Evolutionary conservation across 306 rosid genomes (phyloP).

Genomic region (Gynostemma pentaphyllum): DNA sequence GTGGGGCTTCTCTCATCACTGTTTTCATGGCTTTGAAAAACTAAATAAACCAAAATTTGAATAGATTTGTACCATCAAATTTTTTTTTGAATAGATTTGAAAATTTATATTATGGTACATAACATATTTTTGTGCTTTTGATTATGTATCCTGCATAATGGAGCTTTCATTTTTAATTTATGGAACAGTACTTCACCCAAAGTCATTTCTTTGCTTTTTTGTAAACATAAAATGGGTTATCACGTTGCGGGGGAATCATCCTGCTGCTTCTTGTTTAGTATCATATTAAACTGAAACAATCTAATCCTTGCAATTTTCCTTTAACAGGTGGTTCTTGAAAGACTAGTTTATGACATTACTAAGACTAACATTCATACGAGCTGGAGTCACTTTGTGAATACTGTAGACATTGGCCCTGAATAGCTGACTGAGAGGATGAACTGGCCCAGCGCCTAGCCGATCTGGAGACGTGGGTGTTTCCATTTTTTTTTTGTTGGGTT

Average conservation of each 20-base stretch:
- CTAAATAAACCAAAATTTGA: too few species aligned
- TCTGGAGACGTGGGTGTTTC: too few species aligned
- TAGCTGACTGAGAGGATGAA: neutral
- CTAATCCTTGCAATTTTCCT: neutral
- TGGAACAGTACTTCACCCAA: neutral
- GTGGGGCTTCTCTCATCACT: too few species aligned
- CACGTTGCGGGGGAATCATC: neutral
- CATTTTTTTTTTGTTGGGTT: too few species aligned
- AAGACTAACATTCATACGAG: neutral
- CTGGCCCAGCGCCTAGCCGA: neutral
- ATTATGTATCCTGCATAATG: neutral
- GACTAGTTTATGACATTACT: neutral
- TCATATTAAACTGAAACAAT: neutral
- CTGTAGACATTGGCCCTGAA: neutral
- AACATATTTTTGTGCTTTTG: neutral
- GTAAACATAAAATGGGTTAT: neutral
- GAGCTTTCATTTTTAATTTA: neutral
- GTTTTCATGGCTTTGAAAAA: too few species aligned
- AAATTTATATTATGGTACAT: neutral
- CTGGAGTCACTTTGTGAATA: conserved; percentile 5
- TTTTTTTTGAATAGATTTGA: too few species aligned
- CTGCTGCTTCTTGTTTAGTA: neutral
- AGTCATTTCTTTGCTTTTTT: neutral
- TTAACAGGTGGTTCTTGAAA: conserved; percentile 2
- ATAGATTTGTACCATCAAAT: too few species aligned